Base-by-base conservation (phyloP, 805 yeast genomes). In the Pichia heedii region DNA sequence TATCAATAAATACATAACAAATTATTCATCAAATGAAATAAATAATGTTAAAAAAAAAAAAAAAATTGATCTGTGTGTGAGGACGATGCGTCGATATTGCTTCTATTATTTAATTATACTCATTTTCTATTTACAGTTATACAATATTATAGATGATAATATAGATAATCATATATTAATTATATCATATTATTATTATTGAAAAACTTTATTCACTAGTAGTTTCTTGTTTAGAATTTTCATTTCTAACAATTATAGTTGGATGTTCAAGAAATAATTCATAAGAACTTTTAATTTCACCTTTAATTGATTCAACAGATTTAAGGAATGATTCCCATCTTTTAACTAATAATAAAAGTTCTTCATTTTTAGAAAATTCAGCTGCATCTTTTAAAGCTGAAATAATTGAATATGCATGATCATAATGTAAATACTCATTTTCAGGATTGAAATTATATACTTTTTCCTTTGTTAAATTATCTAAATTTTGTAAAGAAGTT, bases 321-420 rank as follows among this genome's bases (percentile, higher is more conserved):
- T 37, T 26, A 1, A 46, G 15, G 20, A 40, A 46, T 7, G 34
- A 6, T 27, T 24, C 33, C 41, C 46, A 43, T 46, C 43, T 44
- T 5, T 27, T 18, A 21, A 46, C 41, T 7, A 43, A n/a, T 22
- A 22, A 26, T 12, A 21, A 21, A n/a, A 47, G 24, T 15, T 41
- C 27, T 4, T 5, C 30, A 35, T 38, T 24, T 22, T 20, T 24
- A 18, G 10, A 3, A 13, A 36, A 18, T 20, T 21, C 27, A n/a
- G 22, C 29, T 19, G 50, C 48, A n/a, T 44, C 46, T 33, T 40
- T 47, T 18, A 47, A 37, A 9, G 46, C 46, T n/a, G n/a, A 24
- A 24, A 47, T 22, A 18, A 47, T 39, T 3, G 48, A 44, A 38
- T 42, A 47, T 12, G 42, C 40, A 33, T 47, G 50, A 26, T 47